phyloP scores from a whole-genome alignment of 192 early-diverging fungal species.

The Coemansia sp. region DNA sequence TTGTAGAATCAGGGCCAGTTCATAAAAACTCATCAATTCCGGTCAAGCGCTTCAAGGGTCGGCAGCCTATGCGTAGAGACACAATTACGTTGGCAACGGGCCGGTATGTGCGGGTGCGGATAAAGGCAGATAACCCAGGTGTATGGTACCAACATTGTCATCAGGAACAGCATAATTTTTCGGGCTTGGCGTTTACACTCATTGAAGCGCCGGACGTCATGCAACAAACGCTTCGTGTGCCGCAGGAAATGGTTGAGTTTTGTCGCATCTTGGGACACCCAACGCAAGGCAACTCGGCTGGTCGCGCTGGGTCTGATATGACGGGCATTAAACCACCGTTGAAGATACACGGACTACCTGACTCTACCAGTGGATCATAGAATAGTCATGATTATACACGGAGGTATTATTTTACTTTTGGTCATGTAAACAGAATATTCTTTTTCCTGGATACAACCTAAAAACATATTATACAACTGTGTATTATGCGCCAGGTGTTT shows the following conservation, averaged over 20 bases:
- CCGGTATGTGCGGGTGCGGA: slow-evolving; percentile 62
- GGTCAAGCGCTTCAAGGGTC: background rate
- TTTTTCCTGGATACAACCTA: too few relatives aligned
- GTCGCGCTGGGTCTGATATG: slow-evolving; percentile 18
- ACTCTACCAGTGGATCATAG: too few relatives aligned
- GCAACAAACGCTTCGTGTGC: slow-evolving; percentile 53
- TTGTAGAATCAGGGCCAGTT: slow-evolving; percentile 50
- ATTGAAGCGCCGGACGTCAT: slow-evolving; percentile 66
- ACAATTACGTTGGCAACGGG: slow-evolving; percentile 58
- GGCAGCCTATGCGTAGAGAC: slow-evolving; percentile 58
- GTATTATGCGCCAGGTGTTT: too few relatives aligned
- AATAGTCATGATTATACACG: too few relatives aligned
- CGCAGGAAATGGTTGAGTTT: slow-evolving; percentile 53
- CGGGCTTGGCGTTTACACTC: slow-evolving; percentile 60
- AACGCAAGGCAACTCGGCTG: slow-evolving; percentile 69
- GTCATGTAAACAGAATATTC: too few relatives aligned
- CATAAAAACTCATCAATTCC: slow-evolving; percentile 9
- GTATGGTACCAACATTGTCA: slow-evolving; percentile 73
- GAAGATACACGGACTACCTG: background rate
- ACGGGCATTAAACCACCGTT: background rate
- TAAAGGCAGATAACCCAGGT: slow-evolving; percentile 80
- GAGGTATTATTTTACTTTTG: too few relatives aligned
- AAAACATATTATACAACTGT: too few relatives aligned
- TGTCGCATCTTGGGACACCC: slow-evolving; percentile 60
- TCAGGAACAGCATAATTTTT: background rate